Evolutionary conservation across 1,284 basidiomycete genomes (phyloP), one percentile per base, ranked within the genome.

Genomic region (Heliocybe sulcata): DNA sequence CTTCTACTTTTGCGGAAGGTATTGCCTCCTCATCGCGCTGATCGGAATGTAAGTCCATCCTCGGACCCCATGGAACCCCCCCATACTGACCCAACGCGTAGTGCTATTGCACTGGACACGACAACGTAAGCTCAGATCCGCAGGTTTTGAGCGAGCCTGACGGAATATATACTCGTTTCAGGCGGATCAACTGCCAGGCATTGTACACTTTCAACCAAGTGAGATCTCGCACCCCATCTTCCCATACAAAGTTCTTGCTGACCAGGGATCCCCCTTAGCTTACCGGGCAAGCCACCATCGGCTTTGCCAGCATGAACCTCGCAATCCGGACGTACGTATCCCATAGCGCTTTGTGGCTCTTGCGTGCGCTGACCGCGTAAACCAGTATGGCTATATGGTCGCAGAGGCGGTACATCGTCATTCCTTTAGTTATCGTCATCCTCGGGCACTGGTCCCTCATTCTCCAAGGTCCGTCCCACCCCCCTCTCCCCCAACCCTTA

Each of bases 401-500:
- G 11, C 51, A 35, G 33, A 12, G 33, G 12, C 23, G 29, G 27
- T 31, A 52, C 23, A 52, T 52, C 51, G 45, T 52, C 12, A 25
- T 52, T 23, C 49, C 47, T 19, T 20, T 58, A 10, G 52, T 55
- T 22, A 38, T 48, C 20, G 20, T 58, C 26, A 55, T 53, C 42
- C 35, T 58, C 22, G 57, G 57, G 10, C 57, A 58, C 26, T 57
- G 56, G 53, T 26, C 53, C 11, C 29, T 58, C 9, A 57, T 58
- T 33, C 26, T 58, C 3, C 47, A 51, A 23, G 53, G 57, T 56
- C 3, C 26, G 67, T 62, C 29, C 6, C 6, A 12, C n/a, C n/a
- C n/a, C n/a, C n/a, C n/a, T n/a, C n/a, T n/a, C n/a, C n/a, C n/a
- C n/a, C n/a, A n/a, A n/a, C n/a, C n/a, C n/a, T n/a, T n/a, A n/a